Evolutionary conservation across 83 land plant genomes (phyloP), one percentile per base, ranked within the genome.

Genomic region (Picea abies): DNA sequence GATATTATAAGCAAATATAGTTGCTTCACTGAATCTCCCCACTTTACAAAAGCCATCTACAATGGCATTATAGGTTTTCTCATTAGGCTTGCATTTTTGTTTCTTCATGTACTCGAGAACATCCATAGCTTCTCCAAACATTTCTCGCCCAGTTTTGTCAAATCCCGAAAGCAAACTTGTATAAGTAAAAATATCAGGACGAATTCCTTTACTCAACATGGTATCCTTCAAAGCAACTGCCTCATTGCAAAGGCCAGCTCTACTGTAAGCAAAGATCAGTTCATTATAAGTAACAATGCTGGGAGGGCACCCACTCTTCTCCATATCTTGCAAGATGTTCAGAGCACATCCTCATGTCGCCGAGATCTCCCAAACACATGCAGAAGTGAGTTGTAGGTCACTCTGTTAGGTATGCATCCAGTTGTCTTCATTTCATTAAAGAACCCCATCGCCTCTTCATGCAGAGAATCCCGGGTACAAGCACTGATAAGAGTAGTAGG

Each of bases 321-420:
- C 94, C 99, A 98, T 98, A 84, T 96, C 97, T 60, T 79, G 77
- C 65, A 98, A 83, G 1, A 96, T 90, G 32, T 85, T 85, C 83
- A 85, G 79, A 1, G 99, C 99, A n/a, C n/a, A 69, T 96, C 95
- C 58, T 90, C 82, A 66, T 90, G 91, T 86, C 88, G 76, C 62
- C 96, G 85, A 56, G 90, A 93, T 90, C 94, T 96, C 81, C 97
- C 99, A 87, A 94, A 98, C 15, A 96, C 97, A 88, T 98, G 97
- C 82, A 98, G 89, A 56, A 98, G 87, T 11, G 97, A 91, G 85
- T 98, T 98, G 72, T 93, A 98, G 19, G 99, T 96, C 37, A 96
- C 96, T 72, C 87, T 85, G 83, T 91, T 93, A 0, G 99, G 99
- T 1, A 32, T 41, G 86, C 88, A 94, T 0, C 97, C 96, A 0